Percentiles rank a stretch among this genome's conserved stretches.
phyloP scores from a whole-genome alignment of 345 rosid species.

The Corchorus olitorius region DNA sequence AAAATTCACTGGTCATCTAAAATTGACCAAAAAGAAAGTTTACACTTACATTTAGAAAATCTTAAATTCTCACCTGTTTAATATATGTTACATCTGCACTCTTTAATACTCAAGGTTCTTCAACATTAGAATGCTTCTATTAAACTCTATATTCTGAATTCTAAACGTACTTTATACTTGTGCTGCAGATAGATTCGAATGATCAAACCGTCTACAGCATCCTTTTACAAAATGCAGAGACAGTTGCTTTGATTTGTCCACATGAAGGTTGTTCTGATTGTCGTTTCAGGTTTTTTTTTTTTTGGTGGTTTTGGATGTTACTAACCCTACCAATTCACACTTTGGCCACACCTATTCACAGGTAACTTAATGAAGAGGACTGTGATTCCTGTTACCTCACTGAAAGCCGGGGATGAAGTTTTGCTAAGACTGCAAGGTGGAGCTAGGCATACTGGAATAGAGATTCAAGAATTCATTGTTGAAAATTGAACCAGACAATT shows the following conservation, averaged over 20 bases:
- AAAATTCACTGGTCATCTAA: neutral
- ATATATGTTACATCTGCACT: neutral
- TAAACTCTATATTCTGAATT: neutral
- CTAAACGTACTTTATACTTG: neutral
- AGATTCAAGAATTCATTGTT: constrained; percentile 79
- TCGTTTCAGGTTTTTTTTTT: neutral
- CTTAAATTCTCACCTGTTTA: neutral
- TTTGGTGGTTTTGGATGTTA: neutral
- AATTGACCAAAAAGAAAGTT: neutral
- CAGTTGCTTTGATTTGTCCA: constrained; percentile 71
- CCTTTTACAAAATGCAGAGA: constrained; percentile 83
- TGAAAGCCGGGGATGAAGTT: constrained; percentile 67
- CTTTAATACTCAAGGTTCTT: neutral
- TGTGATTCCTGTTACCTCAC: constrained; percentile 65
- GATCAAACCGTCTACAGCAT: constrained; percentile 46
- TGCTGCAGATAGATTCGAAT: constrained; percentile 46
- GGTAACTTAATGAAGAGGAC: constrained; percentile 40
- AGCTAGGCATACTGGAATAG: constrained; percentile 87
- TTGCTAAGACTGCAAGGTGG: constrained; percentile 69
- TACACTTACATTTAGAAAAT: neutral
- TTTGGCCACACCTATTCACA: constrained; percentile 30
- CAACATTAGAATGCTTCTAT: neutral
- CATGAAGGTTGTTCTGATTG: constrained; percentile 40
- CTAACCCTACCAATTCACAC: neutral
- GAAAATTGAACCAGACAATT: constrained; percentile 50